Percentiles rank a stretch among this genome's conserved stretches.
Evolutionary conservation across 768 basidiomycete genomes (phyloP).

Genomic region (Lactifluus rugatus): DNA sequence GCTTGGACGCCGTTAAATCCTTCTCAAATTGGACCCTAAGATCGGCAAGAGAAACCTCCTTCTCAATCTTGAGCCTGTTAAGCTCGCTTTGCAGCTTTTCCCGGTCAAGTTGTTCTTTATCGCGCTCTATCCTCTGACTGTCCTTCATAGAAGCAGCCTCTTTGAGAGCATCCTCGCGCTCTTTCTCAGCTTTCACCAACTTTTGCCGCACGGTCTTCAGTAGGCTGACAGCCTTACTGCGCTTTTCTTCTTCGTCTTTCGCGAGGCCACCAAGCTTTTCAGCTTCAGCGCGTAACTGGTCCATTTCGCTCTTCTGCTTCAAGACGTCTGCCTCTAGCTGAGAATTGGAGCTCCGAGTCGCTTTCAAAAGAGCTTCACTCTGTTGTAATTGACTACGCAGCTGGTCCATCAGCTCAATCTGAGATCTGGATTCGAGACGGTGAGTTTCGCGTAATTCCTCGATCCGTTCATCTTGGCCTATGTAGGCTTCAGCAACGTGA

Average conservation of each 20-base stretch:
- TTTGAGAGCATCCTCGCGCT: conserved; percentile 67
- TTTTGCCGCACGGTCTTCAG: conserved; percentile 95
- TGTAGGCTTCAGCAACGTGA: conserved; percentile 7
- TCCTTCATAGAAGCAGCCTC: conserved; percentile 48
- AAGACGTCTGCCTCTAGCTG: conserved; percentile 40
- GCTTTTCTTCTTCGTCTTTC: conserved; percentile 97
- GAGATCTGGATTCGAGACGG: conserved; percentile 68
- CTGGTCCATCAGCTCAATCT: conserved; percentile 61
- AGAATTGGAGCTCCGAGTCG: conserved; percentile 40
- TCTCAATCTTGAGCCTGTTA: conserved; percentile 48
- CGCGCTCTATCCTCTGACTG: conserved; percentile 40
- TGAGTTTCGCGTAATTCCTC: conserved; percentile 83
- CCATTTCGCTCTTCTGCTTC: conserved; percentile 46
- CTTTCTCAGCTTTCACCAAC: conserved; percentile 93
- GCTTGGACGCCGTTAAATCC: conserved; percentile 50
- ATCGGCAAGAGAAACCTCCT: conserved; percentile 49
- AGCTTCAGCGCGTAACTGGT: conserved; percentile 53
- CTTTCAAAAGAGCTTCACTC: conserved; percentile 58
- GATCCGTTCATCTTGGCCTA: conserved; percentile 77
- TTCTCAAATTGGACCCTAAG: conserved; percentile 63
- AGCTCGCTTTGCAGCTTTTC: conserved; percentile 53
- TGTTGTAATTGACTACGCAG: conserved; percentile 61
- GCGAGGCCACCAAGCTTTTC: conserved; percentile 48
- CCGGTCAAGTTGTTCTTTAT: conserved; percentile 37
- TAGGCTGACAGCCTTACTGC: conserved; percentile 83